Base-by-base conservation (phyloP, 257 asterid genomes). In the Rehmannia glutinosa region DNA sequence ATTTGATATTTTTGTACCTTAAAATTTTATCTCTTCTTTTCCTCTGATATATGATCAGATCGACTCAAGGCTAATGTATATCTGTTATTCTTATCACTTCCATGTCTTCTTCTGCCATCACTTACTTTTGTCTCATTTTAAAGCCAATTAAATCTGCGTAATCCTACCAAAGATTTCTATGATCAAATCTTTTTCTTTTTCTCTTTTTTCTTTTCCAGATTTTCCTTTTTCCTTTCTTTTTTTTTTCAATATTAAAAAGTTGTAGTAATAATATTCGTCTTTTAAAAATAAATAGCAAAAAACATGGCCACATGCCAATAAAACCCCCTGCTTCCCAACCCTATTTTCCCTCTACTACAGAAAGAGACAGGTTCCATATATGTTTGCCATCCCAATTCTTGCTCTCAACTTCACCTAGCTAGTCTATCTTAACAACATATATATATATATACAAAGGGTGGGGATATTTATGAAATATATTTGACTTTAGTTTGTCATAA, bases 241-340 rank as follows among this genome's bases (percentile, higher is more conserved):
- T 21, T n/a, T 25, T 36, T 7, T 10, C 1, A 4, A 13, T 2
- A 13, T 15, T 27, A 13, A 6, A 67, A 68, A 62, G 66, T 30
- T 8, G 42, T 4, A 13, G 6, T 28, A 17, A 50, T 32, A 53
- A 28, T 52, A 49, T 11, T 45, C 38, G 38, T 12, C 20, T 32
- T 28, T 33, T 3, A 39, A 8, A 20, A 50, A 51, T 20, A 43
- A 28, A 39, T 3, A 45, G 10, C 25, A 21, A 68, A 52, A 28
- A 23, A 33, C 16, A 38, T 4, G 1, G 30, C 51, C 43, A 64
- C 36, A 64, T 70, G 80, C 33, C 74, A 70, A 78, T 77, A 78
- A 70, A 73, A 73, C n/a, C 71, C 74, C 73, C 66, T 67, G 41
- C 74, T 41, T 53, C 72, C 55, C 65, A 66, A 45, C 75, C 73